Evolutionary conservation across 1,284 basidiomycete genomes (phyloP).

Genomic region (Ustilago trichophora): DNA sequence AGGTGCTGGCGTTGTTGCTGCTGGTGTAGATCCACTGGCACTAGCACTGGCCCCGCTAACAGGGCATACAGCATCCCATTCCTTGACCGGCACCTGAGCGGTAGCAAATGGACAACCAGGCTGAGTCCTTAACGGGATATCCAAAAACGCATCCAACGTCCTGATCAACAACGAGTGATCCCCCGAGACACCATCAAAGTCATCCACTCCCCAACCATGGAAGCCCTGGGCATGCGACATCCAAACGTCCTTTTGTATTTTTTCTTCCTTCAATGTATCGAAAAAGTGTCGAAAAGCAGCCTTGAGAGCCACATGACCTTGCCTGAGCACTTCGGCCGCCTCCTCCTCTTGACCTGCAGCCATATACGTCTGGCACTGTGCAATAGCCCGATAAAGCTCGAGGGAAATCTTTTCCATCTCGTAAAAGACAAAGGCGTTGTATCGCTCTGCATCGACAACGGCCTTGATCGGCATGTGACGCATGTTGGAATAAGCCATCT

Average conservation of each 20-base stretch:
- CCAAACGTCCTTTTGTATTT: conserved; percentile 44
- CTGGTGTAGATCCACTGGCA: not conserved
- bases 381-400: conserved; percentile 33
- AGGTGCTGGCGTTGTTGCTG: not conserved
- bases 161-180: conserved; percentile 42
- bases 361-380: conserved; percentile 22
- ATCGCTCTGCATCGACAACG: conserved; percentile 35
- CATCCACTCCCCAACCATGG: conserved; percentile 47
- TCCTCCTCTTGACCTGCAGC: conserved; percentile 19
- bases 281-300: conserved; percentile 45
- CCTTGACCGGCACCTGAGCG: conserved; percentile 19
- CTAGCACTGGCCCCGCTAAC: conserved; percentile 14
- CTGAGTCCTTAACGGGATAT: conserved; percentile 35
- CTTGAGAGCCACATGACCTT: conserved; percentile 33
- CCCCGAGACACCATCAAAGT: conserved; percentile 45
- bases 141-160: conserved; percentile 36
- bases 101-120: conserved; percentile 41
- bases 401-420: conserved; percentile 41
- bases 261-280: conserved; percentile 43
- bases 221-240: conserved; percentile 49
- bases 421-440: conserved; percentile 47
- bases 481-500: conserved; percentile 47
- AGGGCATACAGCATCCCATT: conserved; percentile 26
- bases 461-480: conserved; percentile 37
- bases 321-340: conserved; percentile 33